A percentile compares a stretch with the other conserved stretches of the same genome.
Conservation (phyloP, 208 protist genomes). For the Porcisia deanei region DNA sequence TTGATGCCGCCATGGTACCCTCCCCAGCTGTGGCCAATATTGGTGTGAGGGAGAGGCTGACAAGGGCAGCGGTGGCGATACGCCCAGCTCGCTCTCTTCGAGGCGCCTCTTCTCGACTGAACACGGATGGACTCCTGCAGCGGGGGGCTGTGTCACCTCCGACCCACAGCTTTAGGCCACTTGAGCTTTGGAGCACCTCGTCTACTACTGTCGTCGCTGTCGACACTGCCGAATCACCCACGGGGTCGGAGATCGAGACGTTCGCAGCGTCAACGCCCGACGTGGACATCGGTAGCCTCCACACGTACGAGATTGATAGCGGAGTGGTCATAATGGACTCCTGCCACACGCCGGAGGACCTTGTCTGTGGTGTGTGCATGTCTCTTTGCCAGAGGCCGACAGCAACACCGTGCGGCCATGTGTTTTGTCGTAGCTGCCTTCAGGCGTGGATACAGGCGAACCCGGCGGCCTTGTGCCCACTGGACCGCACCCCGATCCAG, state of each 20-base stretch:
- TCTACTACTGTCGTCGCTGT: not conserved
- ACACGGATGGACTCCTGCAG: not conserved
- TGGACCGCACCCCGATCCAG: constrained; percentile 8
- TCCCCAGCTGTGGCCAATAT: not conserved
- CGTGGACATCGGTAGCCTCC: constrained; percentile 6
- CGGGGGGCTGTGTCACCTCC: not conserved
- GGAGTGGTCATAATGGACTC: constrained; percentile 12
- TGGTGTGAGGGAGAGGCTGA: not conserved
- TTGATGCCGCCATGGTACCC: not conserved
- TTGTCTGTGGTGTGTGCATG: constrained; percentile 19
- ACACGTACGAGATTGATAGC: constrained; percentile 14
- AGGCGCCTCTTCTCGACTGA: not conserved
- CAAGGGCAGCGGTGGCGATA: not conserved
- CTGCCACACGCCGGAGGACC: constrained; percentile 1
- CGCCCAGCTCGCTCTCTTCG: not conserved
- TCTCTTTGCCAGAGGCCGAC: constrained; percentile 11
- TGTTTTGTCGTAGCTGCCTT: constrained; percentile 18
- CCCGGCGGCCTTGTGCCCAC: constrained; percentile 1
- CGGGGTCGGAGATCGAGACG: not conserved
- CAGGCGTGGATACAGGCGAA: constrained; percentile 12
- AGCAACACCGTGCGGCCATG: constrained; percentile 12
- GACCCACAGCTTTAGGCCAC: not conserved
- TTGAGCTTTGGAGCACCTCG: constrained; percentile 2
- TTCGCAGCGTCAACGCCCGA: too few relatives aligned
- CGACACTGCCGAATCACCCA: not conserved